A percentile compares a stretch with the other conserved stretches of the same genome.
phyloP scores from a whole-genome alignment of 257 asterid species.

The Anisodus acutangulus region DNA sequence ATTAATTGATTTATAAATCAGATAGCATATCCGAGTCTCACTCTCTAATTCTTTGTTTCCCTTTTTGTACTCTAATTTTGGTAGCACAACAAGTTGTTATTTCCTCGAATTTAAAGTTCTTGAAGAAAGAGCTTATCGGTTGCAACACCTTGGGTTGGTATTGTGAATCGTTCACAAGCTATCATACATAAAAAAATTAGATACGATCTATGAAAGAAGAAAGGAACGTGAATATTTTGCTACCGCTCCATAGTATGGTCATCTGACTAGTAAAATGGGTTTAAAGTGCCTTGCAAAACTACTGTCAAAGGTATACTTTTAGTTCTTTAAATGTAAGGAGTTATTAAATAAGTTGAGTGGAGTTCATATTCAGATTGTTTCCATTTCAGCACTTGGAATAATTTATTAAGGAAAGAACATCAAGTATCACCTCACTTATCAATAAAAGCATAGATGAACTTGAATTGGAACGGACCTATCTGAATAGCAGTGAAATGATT shows the following conservation, averaged over 20 bases:
- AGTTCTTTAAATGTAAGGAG: neutral
- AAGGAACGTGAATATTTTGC: constrained; percentile 85
- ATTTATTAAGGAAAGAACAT: constrained; percentile 26
- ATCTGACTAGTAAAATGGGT: constrained; percentile 81
- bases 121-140: constrained; percentile 85
- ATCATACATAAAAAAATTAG: constrained; percentile 73
- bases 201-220: constrained; percentile 70
- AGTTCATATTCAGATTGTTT: constrained; percentile 29
- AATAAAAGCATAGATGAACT: constrained; percentile 30
- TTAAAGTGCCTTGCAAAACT: constrained; percentile 81
- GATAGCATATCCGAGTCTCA: neutral
- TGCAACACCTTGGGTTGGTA: constrained; percentile 95
- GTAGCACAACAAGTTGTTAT: neutral
- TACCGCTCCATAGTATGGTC: constrained; percentile 81
- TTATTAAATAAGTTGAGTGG: neutral
- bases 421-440: constrained; percentile 32
- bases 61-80: neutral
- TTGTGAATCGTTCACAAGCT: constrained; percentile 89
- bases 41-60: neutral
- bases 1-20: neutral
- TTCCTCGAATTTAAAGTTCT: constrained; percentile 58
- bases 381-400: constrained; percentile 32
- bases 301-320: constrained; percentile 68
- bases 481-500: too few species aligned
- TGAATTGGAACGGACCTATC: constrained; percentile 78